Base-by-base conservation (phyloP, 1,284 basidiomycete genomes). In the Hypsizygus ulmarius region DNA sequence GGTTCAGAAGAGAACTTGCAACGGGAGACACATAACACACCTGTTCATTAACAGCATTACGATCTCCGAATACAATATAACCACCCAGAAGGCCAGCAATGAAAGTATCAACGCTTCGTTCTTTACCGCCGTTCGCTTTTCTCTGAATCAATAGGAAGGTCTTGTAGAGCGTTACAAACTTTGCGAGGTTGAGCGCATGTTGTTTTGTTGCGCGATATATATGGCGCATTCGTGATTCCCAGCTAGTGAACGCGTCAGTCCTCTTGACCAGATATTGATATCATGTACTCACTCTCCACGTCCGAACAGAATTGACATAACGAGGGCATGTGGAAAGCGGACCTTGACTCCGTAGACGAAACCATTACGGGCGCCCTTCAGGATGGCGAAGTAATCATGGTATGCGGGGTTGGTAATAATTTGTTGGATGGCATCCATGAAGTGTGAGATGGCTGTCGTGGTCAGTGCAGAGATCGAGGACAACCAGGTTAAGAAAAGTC, bases 1-100 rank as follows among this genome's bases (percentile, higher is more conserved):
- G 18, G 2, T 19, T 41, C 19, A 30, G 33, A 43, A n/a, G 21
- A 48, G 34, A 28, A 50, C 18, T 44, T 39, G 36, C 45, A 27
- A 9, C 4, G 29, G 18, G 50, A 35, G 30, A 33, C 33, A 29
- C 49, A 19, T 51, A 16, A 70, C 84, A 49, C 57, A 93, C 93
- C 82, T 99, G 97, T 66, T 99, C 96, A 64, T 99, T 99, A 54
- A 99, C 90, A n/a, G 96, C 90, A 48, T 87, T 96, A 49, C 95
- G 77, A 51, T 97, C 87, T 7, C 97, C 93, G 62, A 99, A 99
- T 2, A 97, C 90, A 46, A 88, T 64, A 70, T 93, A 98, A 2
- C 97, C 96, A 5, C 94, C 93, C 38, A 98, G 71, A 27, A 97
- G 72, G 12, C 96, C 96, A 16, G 96, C 95, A 25, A 97, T 74